These are phyloP conservation scores for Apodospora peruviana DNA, from an alignment of 495 filamentous ascomycete species.

Conservation along the genomic window DNA sequence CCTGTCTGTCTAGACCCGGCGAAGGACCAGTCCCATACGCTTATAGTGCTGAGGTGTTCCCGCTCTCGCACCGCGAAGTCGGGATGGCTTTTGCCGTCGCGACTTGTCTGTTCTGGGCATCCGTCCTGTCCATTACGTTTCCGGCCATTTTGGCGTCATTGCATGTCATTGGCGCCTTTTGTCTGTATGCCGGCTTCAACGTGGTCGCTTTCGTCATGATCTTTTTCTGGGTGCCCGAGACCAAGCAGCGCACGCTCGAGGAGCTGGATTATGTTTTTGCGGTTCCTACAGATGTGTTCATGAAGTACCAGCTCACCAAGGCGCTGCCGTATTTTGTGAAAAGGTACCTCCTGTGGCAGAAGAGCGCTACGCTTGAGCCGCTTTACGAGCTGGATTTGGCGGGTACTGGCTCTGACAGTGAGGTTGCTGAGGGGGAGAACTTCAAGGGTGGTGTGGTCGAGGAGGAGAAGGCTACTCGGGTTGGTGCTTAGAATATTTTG, in stretches of 20 bases:
- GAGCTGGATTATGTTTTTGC: slow-evolving; percentile 84
- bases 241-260: slow-evolving; percentile 64
- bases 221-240: slow-evolving; percentile 65
- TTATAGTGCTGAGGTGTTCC: slow-evolving; percentile 75
- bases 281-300: slow-evolving; percentile 60
- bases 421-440: neutral
- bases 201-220: slow-evolving; percentile 59
- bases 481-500: neutral
- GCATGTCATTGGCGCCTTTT: slow-evolving; percentile 50
- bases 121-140: slow-evolving; percentile 60
- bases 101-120: slow-evolving; percentile 62
- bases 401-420: neutral
- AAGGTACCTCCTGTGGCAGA: slow-evolving; percentile 56
- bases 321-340: slow-evolving; percentile 66
- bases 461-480: neutral
- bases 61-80: slow-evolving; percentile 66
- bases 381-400: slow-evolving; percentile 33
- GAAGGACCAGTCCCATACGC: slow-evolving; percentile 81
- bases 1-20: slow-evolving; percentile 48
- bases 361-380: slow-evolving; percentile 49
- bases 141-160: slow-evolving; percentile 54
- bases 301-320: slow-evolving; percentile 57
- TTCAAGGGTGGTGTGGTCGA: neutral
- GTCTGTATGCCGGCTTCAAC: slow-evolving; percentile 59
- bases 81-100: slow-evolving; percentile 73